Conservation (phyloP, 805 yeast species). For the Yarrowia alimentaria region DNA sequence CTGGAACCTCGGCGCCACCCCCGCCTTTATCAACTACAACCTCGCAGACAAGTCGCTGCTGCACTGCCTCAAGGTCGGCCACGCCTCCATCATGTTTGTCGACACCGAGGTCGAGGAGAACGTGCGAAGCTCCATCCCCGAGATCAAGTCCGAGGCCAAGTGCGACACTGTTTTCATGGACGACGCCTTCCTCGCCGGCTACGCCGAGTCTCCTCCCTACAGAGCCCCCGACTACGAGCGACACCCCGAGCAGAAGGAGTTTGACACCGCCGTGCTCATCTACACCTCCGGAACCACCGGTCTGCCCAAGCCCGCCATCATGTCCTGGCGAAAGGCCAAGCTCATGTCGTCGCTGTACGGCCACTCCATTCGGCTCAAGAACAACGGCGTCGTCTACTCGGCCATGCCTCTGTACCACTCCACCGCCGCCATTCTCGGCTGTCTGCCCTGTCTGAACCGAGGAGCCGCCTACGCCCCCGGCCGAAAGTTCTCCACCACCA, state of each 20-base stretch:
- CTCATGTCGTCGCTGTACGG: slow-evolving; percentile 72
- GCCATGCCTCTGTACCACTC: slow-evolving; percentile 97
- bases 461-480: slow-evolving; percentile 80
- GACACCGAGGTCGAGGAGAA: slow-evolving; percentile 66
- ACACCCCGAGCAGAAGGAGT: slow-evolving; percentile 54
- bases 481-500: slow-evolving; percentile 75
- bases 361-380: slow-evolving; percentile 58
- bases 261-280: slow-evolving; percentile 66
- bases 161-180: slow-evolving; percentile 42
- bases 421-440: slow-evolving; percentile 84
- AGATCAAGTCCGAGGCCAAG: slow-evolving; percentile 38
- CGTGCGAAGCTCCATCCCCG: slow-evolving; percentile 50
- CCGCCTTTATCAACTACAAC: slow-evolving; percentile 84
- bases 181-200: slow-evolving; percentile 44
- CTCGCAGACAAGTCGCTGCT: slow-evolving; percentile 67
- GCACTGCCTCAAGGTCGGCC: slow-evolving; percentile 75
- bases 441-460: slow-evolving; percentile 50
- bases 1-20: slow-evolving; percentile 89
- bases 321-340: slow-evolving; percentile 84
- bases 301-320: slow-evolving; percentile 86
- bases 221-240: slow-evolving; percentile 56
- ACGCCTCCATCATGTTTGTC: slow-evolving; percentile 61
- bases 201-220: slow-evolving; percentile 46
- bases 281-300: slow-evolving; percentile 96
- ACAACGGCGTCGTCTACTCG: slow-evolving; percentile 63